Evolutionary conservation across 192 early-diverging fungal genomes (phyloP).

Genomic region (Linnemannia zychae): DNA sequence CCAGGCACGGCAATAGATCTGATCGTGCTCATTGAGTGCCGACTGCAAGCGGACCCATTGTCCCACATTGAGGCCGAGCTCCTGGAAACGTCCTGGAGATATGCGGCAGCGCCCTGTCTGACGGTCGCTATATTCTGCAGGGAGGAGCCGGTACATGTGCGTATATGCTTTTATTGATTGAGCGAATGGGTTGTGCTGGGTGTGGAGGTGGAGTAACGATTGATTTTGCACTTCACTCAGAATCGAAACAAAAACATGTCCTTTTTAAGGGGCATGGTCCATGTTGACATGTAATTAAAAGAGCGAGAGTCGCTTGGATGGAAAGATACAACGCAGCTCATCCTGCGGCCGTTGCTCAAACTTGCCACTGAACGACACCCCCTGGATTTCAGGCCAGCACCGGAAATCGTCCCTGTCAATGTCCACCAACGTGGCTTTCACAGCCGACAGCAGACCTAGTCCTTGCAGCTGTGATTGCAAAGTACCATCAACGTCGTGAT

Average conservation of each 20-base stretch:
- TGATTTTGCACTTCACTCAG: neutral
- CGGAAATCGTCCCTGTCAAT: neutral
- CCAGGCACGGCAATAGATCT: constrained; percentile 39
- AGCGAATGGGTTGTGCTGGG: neutral
- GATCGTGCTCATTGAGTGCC: neutral
- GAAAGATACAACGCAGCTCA: neutral
- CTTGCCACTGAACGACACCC: neutral
- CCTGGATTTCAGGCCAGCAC: neutral
- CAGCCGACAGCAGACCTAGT: neutral
- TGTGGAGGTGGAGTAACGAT: too few relatives aligned
- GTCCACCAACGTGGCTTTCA: neutral
- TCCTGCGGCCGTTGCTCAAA: neutral
- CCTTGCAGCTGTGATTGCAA: neutral
- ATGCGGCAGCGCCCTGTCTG: constrained; percentile 48
- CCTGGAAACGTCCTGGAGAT: constrained; percentile 30
- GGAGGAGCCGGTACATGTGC: constrained; percentile 26
- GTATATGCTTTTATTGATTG: too few relatives aligned
- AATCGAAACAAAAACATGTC: neutral
- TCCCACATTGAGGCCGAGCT: constrained; percentile 25
- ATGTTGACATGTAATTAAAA: neutral
- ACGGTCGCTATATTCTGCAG: constrained; percentile 48
- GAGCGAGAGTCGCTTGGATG: neutral
- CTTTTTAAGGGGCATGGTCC: neutral
- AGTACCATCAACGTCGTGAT: neutral
- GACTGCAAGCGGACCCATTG: constrained; percentile 43